Base-by-base conservation (phyloP, 2,329 filamentous ascomycete species). In the Pseudocercospora crystallina region DNA sequence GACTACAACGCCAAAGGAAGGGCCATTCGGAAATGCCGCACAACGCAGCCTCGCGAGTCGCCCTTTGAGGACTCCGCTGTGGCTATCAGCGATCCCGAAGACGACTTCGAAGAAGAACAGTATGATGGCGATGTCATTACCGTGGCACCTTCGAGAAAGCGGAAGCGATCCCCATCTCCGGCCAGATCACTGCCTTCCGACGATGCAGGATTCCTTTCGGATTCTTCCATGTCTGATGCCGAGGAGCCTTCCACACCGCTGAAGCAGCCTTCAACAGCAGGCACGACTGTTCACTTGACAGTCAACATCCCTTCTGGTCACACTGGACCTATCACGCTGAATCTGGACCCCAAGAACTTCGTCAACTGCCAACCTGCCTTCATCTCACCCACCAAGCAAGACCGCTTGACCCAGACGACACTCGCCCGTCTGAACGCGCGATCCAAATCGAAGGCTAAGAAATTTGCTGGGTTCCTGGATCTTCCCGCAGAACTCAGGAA, bases 241-340 rank as follows among this genome's bases (percentile, higher is more conserved):
- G 48, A 49, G 26, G 32, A 42, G n/a, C 31, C 39, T 17, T 34
- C 26, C 32, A 14, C 26, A 1, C 43, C 43, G 30, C 11, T 17
- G 2, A 20, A 15, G 8, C 36, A 37, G 10, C 35, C 48, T 7
- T 43, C 40, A 9, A 26, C 41, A 41, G 30, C 45, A 20, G 42
- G 36, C 38, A 54, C 53, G 9, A 59, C 70, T 0, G 59, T 75
- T 33, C 66, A 68, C 29, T 59, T 77, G 20, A 74, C 72, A n/a
- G 68, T 78, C 65, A 73, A 76, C 51, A 66, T 77, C 5, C 73
- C 73, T 8, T 57, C 68, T 2, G 73, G 73, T 9, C 74, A 73
- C 55, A 64, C 71, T 59, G 74, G 74, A n/a, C 74, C 73, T 3
- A 63, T 76, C 39, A 62, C 71, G 15, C 65, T 77, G 43, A 71